Conservation (phyloP, 1,284 basidiomycete species). For the Abortiporus biennis region DNA sequence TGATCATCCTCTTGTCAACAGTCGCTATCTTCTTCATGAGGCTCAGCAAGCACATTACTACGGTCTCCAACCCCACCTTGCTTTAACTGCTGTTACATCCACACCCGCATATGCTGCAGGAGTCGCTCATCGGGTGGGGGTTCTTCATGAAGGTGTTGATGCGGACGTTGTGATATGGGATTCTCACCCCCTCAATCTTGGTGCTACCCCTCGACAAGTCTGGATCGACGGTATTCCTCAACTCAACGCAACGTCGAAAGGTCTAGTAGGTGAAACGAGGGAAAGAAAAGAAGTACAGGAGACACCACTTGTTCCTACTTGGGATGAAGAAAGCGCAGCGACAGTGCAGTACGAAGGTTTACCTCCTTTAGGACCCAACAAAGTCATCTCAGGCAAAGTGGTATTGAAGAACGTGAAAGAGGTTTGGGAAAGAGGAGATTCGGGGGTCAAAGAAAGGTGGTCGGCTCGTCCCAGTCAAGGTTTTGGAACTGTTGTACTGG, state of each 20-base stretch:
- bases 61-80: conserved; percentile 49
- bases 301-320: conserved; percentile 52
- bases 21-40: conserved; percentile 76
- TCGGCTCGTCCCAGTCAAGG: conserved; percentile 4
- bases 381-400: conserved; percentile 31
- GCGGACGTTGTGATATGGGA: conserved; percentile 68
- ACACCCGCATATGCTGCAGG: conserved; percentile 77
- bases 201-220: conserved; percentile 67
- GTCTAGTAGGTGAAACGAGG: conserved; percentile 27
- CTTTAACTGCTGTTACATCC: conserved; percentile 71
- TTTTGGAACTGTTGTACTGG: conserved; percentile 29
- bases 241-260: conserved; percentile 29
- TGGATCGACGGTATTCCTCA: conserved; percentile 70
- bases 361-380: conserved; percentile 46
- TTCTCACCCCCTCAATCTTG: conserved; percentile 74
- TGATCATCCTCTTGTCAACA: conserved; percentile 69
- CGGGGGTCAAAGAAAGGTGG: conserved; percentile 16
- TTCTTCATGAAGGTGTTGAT: conserved; percentile 54
- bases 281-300: conserved; percentile 37
- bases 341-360: conserved; percentile 62
- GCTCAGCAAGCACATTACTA: conserved; percentile 87
- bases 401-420: conserved; percentile 56
- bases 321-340: conserved; percentile 44
- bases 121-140: conserved; percentile 78
- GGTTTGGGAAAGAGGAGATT: conserved; percentile 28